Conservation (phyloP, 2,329 filamentous ascomycete species). For the Trichoderma citrinoviride region DNA sequence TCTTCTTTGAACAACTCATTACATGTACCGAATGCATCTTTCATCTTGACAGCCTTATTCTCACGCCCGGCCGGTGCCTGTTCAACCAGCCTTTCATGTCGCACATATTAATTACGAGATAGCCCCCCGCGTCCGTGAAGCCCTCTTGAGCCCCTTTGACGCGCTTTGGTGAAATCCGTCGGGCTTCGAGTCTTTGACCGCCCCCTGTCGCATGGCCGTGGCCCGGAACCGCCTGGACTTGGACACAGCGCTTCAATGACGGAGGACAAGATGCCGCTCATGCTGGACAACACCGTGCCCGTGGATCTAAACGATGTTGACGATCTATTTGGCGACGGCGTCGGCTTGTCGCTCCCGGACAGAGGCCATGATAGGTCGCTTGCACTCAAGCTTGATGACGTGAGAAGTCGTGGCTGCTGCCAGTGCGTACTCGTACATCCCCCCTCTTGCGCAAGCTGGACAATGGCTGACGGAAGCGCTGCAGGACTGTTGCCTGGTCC, state of each 20-base stretch:
- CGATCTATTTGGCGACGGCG: slow-evolving; percentile 73
- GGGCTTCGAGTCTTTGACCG: slow-evolving; percentile 2
- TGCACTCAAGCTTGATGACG: slow-evolving; percentile 70
- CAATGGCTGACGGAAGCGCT: slow-evolving; percentile 25
- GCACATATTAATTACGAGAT: not conserved
- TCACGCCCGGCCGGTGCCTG: slow-evolving; percentile 3
- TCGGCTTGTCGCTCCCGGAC: slow-evolving; percentile 55
- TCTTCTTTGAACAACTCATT: not conserved
- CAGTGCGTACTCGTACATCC: slow-evolving; percentile 58
- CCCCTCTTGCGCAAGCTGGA: not conserved
- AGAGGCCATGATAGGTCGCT: slow-evolving; percentile 56
- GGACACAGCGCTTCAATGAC: slow-evolving; percentile 31
- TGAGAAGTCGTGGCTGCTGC: slow-evolving; percentile 72
- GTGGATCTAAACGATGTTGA: slow-evolving; percentile 61
- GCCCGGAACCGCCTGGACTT: not conserved
- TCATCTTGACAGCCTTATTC: not conserved
- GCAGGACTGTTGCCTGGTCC: slow-evolving; percentile 81
- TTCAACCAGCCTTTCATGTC: not conserved
- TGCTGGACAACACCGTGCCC: slow-evolving; percentile 45
- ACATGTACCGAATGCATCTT: not conserved
- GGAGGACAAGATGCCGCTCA: slow-evolving; percentile 44
- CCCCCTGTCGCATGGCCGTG: not conserved
- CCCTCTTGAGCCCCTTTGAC: not conserved
- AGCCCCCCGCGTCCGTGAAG: not conserved
- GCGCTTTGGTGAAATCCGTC: not conserved